A percentile compares a stretch with the other conserved stretches of the same genome.
phyloP scores from a whole-genome alignment of 225 moss, liverwort and hornwort genomes.

The Sphagnum tenellum region DNA sequence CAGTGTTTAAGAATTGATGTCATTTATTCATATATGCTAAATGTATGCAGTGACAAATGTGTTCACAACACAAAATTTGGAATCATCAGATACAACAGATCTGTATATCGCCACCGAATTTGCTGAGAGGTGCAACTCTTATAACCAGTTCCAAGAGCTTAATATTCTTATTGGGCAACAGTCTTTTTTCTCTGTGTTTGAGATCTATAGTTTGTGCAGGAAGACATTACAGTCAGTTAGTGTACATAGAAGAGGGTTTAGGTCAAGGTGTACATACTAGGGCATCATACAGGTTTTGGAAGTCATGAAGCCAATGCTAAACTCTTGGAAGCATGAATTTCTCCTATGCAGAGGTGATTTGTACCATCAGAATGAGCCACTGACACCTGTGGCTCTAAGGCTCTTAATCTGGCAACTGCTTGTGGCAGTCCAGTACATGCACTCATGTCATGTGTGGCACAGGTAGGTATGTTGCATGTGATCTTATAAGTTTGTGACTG shows the following conservation, averaged over 20 bases:
- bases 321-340: neutral
- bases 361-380: conserved; percentile 63
- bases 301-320: too few relatives aligned
- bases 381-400: conserved; percentile 58
- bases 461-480: conserved; percentile 20
- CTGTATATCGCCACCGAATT: conserved; percentile 90
- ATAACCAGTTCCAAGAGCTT: too few relatives aligned
- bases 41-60: conserved; percentile 69
- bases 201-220: too few relatives aligned
- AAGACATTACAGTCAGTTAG: too few relatives aligned
- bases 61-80: conserved; percentile 64
- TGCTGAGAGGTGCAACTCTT: conserved; percentile 60
- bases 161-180: too few relatives aligned
- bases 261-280: too few relatives aligned
- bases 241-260: too few relatives aligned
- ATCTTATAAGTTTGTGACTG: too few relatives aligned
- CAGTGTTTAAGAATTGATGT: too few relatives aligned
- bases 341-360: conserved; percentile 59
- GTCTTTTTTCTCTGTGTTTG: too few relatives aligned
- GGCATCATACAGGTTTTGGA: too few relatives aligned
- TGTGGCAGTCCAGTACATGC: conserved; percentile 64
- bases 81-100: conserved; percentile 60
- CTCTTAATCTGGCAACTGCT: conserved; percentile 83
- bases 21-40: too few relatives aligned
- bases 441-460: conserved; percentile 94